A percentile compares a stretch with the other conserved stretches of the same genome.
phyloP scores from a whole-genome alignment of 2,329 filamentous ascomycete genomes.

The Botrytis medusae region DNA sequence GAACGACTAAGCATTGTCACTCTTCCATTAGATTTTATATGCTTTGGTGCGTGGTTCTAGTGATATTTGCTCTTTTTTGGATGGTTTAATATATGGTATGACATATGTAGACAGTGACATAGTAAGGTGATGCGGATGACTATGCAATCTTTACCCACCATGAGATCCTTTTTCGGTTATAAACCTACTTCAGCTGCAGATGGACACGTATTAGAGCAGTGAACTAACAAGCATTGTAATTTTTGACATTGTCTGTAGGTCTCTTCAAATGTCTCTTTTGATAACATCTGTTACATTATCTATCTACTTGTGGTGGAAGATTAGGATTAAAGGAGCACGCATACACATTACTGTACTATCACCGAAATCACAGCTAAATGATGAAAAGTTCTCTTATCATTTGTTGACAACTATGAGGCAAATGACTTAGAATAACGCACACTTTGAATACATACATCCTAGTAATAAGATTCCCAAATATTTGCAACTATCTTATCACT shows the following conservation, averaged over 20 bases:
- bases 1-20: neutral
- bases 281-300: no score
- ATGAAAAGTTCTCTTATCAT: neutral
- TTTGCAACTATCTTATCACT: neutral
- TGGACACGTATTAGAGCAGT: neutral
- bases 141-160: neutral
- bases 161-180: neutral
- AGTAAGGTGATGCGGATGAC: neutral
- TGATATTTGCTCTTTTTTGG: neutral
- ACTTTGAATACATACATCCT: neutral
- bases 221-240: neutral
- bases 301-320: neutral
- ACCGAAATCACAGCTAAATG: neutral
- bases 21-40: neutral
- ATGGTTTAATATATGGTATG: neutral
- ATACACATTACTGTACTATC: neutral
- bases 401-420: neutral
- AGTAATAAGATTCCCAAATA: neutral
- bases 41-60: no score
- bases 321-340: neutral
- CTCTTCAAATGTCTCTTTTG: no score
- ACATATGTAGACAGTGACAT: neutral
- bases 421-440: neutral
- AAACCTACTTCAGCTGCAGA: neutral
- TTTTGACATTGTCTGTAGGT: no score